Conservation (phyloP, 2,329 filamentous ascomycete species). For the Exophiala sp. region DNA sequence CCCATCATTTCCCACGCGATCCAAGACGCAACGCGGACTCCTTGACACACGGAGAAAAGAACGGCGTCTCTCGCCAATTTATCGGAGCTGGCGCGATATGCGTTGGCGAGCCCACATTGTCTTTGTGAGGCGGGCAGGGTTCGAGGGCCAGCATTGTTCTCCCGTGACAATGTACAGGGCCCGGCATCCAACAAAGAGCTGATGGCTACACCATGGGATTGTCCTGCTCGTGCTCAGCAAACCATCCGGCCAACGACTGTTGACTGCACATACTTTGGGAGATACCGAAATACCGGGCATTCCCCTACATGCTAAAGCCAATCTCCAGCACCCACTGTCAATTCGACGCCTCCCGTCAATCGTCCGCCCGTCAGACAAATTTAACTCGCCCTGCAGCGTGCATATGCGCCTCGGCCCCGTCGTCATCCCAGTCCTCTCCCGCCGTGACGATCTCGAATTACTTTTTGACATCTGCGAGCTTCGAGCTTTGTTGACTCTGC, state of each 20-base stretch:
- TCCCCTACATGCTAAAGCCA: slow-evolving; percentile 13
- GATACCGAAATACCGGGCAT: slow-evolving; percentile 12
- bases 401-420: slow-evolving; percentile 23
- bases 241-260: neutral
- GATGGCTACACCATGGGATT: neutral
- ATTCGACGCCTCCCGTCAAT: slow-evolving; percentile 15
- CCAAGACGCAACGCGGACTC: slow-evolving; percentile 16
- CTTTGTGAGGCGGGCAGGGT: neutral
- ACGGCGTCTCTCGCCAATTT: neutral
- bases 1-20: slow-evolving; percentile 20
- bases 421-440: slow-evolving; percentile 5
- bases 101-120: neutral
- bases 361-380: slow-evolving; percentile 17
- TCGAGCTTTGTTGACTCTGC: slow-evolving; percentile 17
- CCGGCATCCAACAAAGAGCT: neutral
- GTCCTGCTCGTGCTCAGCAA: neutral
- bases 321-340: slow-evolving; percentile 15
- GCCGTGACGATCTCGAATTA: slow-evolving; percentile 11
- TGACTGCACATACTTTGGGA: neutral
- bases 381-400: slow-evolving; percentile 29
- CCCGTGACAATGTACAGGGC: slow-evolving; percentile 6
- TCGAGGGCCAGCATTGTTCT: neutral
- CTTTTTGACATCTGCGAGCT: slow-evolving; percentile 1
- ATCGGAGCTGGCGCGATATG: neutral
- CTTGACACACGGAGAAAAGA: slow-evolving; percentile 13